These are phyloP conservation scores for Apiospora aurea DNA, from an alignment of 2,329 filamentous ascomycete species.

Conservation along the genomic window DNA sequence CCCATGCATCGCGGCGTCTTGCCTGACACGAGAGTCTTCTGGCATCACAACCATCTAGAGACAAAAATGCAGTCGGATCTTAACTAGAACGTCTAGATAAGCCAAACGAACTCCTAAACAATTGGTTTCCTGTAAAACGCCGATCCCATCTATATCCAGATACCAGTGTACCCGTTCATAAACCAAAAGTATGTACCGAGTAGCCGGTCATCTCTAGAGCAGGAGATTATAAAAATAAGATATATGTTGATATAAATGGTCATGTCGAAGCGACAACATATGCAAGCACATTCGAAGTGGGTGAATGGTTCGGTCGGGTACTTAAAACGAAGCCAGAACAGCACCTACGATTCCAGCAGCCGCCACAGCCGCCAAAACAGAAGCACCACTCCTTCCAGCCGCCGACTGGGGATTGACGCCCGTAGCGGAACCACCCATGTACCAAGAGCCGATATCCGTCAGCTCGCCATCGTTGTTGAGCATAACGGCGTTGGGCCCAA, in stretches of 20 bases:
- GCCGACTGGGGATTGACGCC: conserved; percentile 48
- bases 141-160: conserved; percentile 3
- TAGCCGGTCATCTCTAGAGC: background rate
- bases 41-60: background rate
- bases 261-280: background rate
- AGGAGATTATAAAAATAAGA: background rate
- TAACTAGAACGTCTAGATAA: background rate
- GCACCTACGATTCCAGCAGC: background rate
- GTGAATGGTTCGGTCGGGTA: background rate
- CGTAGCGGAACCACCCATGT: conserved; percentile 65
- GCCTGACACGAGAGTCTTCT: background rate
- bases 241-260: background rate
- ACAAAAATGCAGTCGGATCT: background rate
- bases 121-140: background rate
- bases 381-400: conserved; percentile 9
- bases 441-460: conserved; percentile 80
- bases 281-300: background rate
- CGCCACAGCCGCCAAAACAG: background rate
- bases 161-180: background rate
- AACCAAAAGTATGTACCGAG: background rate
- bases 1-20: too few species aligned
- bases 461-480: conserved; percentile 71
- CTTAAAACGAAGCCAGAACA: background rate
- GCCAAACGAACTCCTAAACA: background rate
- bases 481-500: conserved; percentile 76